Evolutionary conservation across 2,329 filamentous ascomycete species (phyloP).

Genomic region (Dothistroma septosporum): DNA sequence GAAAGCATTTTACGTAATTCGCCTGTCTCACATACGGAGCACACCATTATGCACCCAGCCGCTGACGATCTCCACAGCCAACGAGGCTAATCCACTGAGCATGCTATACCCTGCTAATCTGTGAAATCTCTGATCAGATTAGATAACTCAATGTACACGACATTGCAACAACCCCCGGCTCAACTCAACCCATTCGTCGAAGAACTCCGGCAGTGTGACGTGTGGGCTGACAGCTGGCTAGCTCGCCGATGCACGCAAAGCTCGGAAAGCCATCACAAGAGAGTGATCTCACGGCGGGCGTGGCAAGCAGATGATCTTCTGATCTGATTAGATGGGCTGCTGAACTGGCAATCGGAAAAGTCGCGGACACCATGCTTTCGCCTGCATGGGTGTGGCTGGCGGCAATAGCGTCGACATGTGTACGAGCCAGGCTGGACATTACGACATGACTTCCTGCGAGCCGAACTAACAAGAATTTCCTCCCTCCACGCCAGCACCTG

Average conservation of each 20-base stretch:
- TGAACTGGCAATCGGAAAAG: background rate
- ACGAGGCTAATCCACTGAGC: background rate
- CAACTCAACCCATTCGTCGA: background rate
- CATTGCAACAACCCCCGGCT: background rate
- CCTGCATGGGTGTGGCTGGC: background rate
- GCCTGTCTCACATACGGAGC: background rate
- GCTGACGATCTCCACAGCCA: background rate
- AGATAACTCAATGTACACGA: background rate
- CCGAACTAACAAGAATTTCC: background rate
- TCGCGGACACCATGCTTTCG: background rate
- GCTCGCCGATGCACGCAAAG: background rate
- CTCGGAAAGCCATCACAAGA: background rate
- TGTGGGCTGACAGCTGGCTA: background rate
- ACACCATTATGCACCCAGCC: background rate
- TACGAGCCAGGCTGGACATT: background rate
- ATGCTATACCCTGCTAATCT: background rate
- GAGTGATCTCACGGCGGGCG: background rate
- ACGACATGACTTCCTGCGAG: background rate
- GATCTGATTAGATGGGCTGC: constrained; percentile 6
- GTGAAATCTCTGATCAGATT: constrained; percentile 1
- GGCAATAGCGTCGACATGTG: too few relatives aligned
- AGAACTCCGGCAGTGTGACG: constrained; percentile 1
- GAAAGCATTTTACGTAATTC: background rate
- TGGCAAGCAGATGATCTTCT: background rate
- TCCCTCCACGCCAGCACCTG: background rate